Conservation (phyloP, 306 rosid genomes). For the Pachyrhizus erosus region DNA sequence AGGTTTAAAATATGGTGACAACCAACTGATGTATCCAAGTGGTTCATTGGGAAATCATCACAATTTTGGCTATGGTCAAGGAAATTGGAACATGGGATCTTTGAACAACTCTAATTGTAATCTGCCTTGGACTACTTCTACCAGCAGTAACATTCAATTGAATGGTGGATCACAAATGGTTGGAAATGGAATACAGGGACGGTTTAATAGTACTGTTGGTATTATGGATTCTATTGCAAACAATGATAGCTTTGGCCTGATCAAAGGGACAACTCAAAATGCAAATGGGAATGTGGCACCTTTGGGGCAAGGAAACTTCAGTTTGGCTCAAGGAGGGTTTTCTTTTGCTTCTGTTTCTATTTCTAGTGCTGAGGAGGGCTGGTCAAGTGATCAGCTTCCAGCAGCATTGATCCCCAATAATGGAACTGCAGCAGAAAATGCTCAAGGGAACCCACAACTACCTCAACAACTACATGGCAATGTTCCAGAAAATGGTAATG, state of each 20-base stretch:
- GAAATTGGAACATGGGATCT: not conserved
- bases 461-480: conserved; percentile 17
- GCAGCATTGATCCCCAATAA: not conserved
- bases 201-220: not conserved
- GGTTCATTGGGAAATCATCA: conserved; percentile 11
- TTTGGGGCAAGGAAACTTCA: not conserved
- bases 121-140: not conserved
- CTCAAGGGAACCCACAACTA: not conserved
- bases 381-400: not conserved
- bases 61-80: not conserved
- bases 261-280: not conserved
- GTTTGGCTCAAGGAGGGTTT: conserved; percentile 21
- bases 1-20: not conserved
- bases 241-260: conserved; percentile 5
- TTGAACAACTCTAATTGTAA: not conserved
- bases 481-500: not conserved
- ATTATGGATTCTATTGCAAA: not conserved
- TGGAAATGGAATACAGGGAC: not conserved
- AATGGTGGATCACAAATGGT: conserved; percentile 27
- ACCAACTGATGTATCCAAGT: not conserved
- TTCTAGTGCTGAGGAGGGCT: not conserved
- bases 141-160: conserved; percentile 17
- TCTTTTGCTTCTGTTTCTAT: not conserved
- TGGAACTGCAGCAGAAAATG: conserved; percentile 19
- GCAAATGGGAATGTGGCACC: not conserved